phyloP scores from a whole-genome alignment of 768 basidiomycete species.

The Crepidotus variabilis region DNA sequence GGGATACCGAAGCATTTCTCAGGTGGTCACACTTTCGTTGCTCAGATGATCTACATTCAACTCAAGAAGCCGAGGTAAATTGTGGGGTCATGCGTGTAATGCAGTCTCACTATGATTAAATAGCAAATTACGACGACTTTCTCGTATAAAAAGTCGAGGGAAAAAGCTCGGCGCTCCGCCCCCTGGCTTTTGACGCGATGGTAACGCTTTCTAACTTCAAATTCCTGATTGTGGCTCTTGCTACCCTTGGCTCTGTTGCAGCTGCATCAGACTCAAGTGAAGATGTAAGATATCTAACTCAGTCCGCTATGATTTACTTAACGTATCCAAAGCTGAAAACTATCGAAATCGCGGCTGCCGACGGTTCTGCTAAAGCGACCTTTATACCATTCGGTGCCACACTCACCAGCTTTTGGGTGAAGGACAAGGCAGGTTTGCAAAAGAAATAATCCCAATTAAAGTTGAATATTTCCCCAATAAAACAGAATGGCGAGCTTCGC shows the following conservation, averaged over 20 bases:
- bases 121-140: no score
- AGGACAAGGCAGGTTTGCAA: constrained; percentile 34
- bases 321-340: constrained; percentile 20
- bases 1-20: neutral
- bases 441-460: neutral
- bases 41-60: neutral
- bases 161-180: no score
- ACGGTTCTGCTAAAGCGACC: constrained; percentile 36
- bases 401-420: constrained; percentile 42
- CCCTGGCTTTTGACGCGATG: no score
- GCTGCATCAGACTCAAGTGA: no score
- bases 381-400: constrained; percentile 45
- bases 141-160: no score
- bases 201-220: no score
- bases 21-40: neutral
- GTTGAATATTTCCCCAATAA: neutral
- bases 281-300: neutral
- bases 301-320: neutral
- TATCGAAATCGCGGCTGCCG: constrained; percentile 30
- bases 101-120: neutral
- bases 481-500: constrained; percentile 32
- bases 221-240: no score
- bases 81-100: neutral
- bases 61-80: neutral
- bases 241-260: no score